Evolutionary conservation across 257 asterid genomes (phyloP), one percentile per base, ranked within the genome.

Genomic region (Nicotiana otophora): DNA sequence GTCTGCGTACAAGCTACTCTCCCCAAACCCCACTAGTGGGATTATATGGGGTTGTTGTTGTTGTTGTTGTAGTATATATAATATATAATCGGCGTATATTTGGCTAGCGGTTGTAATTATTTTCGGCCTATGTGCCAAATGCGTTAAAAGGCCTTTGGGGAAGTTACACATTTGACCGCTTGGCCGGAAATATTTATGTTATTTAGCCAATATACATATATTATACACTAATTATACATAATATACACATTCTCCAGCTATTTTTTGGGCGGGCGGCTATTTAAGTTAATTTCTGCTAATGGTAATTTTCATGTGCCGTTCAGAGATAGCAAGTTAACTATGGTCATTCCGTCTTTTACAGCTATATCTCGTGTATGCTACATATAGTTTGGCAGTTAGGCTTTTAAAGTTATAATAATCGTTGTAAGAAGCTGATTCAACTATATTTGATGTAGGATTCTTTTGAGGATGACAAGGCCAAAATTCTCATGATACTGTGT

Each of bases 291-390:
- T 7, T 42, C 11, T 33, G 98, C 98, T 5, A 96, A 96, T 82
- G 97, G 98, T 8, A 98, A 96, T 84, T 92, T 97, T 28, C 99
- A 94, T 58, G 99, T 96, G 69, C 98, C 99, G 0, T 96, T 96
- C 82, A 91, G 98, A 78, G 99, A 93, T 64, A 96, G 99, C 94
- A 96, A 96, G 90, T 81, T 96, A 55, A 96, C 99, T 14, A 96
- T 94, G 99, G 95, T 93, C 89, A 1, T 42, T 0, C 48, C 0
- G 48, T 42, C 10, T 8, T 8, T 95, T 96, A 69, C 98, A 94
- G 97, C 98, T 93, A 62, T 3, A 3, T 70, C 42, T 67, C 11
- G 17, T 17, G 62, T 11, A 48, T 4, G 2, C 10, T 39, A 39
- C 3, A 11, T 7, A 15, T 14, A 0, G 74, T 26, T 0, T 81